phyloP scores from a whole-genome alignment of 2,329 filamentous ascomycete genomes.

The Hymenoscyphus fructigenus region DNA sequence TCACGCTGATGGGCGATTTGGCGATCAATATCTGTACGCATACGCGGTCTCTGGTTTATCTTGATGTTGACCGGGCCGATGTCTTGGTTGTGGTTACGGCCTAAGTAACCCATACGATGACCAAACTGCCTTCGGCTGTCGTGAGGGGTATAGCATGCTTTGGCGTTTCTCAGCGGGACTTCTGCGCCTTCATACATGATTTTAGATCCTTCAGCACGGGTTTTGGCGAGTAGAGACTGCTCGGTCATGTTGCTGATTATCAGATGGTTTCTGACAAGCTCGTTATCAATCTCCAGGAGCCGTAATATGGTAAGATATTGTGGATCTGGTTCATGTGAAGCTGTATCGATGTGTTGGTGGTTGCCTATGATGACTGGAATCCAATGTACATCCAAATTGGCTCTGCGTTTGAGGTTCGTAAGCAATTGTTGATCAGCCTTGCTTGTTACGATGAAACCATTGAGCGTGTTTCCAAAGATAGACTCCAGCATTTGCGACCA shows the following conservation, averaged over 20 bases:
- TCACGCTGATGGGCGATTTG: constrained; percentile 58
- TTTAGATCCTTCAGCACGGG: constrained; percentile 63
- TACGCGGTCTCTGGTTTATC: constrained; percentile 53
- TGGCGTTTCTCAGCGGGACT: constrained; percentile 62
- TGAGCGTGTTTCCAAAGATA: constrained; percentile 66
- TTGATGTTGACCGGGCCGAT: constrained; percentile 47
- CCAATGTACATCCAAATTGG: constrained; percentile 46
- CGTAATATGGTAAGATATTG: constrained; percentile 76
- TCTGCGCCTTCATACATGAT: constrained; percentile 61
- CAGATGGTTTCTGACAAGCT: constrained; percentile 74
- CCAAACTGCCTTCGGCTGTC: constrained; percentile 61
- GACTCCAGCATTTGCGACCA: constrained; percentile 85
- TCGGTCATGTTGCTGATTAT: constrained; percentile 84
- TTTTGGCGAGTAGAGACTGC: constrained; percentile 74
- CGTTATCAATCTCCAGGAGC: constrained; percentile 78
- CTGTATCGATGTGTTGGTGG: constrained; percentile 54
- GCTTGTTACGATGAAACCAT: constrained; percentile 77
- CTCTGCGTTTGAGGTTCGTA: constrained; percentile 59
- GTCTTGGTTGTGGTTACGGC: constrained; percentile 43
- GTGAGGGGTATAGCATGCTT: constrained; percentile 67
- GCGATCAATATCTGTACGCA: constrained; percentile 72
- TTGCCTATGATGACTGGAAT: constrained; percentile 66
- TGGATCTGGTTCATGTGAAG: constrained; percentile 70
- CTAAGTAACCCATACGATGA: constrained; percentile 53
- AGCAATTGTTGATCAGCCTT: constrained; percentile 74